These are phyloP conservation scores for Endocalyx cinctus DNA, from an alignment of 2,329 filamentous ascomycete genomes.

Conservation along the genomic window DNA sequence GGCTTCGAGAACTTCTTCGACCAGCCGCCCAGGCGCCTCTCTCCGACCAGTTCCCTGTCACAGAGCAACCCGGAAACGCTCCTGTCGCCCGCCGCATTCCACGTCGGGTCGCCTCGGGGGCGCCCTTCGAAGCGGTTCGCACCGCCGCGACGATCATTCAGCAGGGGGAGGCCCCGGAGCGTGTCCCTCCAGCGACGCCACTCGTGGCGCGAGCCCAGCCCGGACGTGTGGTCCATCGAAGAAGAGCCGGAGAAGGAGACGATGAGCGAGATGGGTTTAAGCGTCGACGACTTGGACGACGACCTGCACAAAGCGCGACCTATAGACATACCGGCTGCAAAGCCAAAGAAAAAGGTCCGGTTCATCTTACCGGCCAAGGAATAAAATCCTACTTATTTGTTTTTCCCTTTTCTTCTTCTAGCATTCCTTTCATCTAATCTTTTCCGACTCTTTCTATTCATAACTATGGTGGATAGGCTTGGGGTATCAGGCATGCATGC, in stretches of 20 bases:
- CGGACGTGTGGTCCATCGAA: constrained; percentile 56
- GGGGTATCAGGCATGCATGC: too few relatives aligned
- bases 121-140: constrained; percentile 24
- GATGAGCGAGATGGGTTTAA: constrained; percentile 37
- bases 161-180: constrained; percentile 26
- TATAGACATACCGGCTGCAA: constrained; percentile 39
- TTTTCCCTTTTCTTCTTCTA: not conserved
- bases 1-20: constrained; percentile 39
- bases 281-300: constrained; percentile 25
- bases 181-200: constrained; percentile 37
- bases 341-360: constrained; percentile 53
- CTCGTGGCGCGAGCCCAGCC: constrained; percentile 54
- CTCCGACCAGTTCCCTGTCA: constrained; percentile 28
- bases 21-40: constrained; percentile 25
- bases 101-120: constrained; percentile 25
- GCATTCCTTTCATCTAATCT: too few relatives aligned
- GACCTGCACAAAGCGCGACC: constrained; percentile 25
- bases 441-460: too few relatives aligned
- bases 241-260: constrained; percentile 54
- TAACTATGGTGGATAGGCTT: too few relatives aligned
- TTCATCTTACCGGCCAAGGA: constrained; percentile 46
- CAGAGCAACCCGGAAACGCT: constrained; percentile 25
- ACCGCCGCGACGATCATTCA: constrained; percentile 27
- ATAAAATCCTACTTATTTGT: constrained; percentile 8
- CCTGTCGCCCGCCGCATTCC: constrained; percentile 29